Evolutionary conservation across 2,329 filamentous ascomycete genomes (phyloP).

Genomic region (Didymella glomerata): DNA sequence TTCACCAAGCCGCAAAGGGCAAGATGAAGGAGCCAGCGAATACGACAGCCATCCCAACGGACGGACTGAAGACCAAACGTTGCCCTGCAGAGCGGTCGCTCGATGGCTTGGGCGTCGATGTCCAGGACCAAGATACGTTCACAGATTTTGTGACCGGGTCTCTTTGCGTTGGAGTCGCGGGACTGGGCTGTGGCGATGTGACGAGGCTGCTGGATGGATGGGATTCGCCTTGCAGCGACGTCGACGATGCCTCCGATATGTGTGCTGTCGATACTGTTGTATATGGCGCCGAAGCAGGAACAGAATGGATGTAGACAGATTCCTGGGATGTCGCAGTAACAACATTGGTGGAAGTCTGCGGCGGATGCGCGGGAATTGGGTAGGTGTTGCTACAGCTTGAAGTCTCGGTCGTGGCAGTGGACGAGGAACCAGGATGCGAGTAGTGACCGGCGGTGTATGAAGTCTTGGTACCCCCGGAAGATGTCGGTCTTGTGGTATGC

Average conservation of each 20-base stretch:
- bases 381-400: background rate
- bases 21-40: background rate
- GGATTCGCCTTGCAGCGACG: background rate
- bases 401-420: background rate
- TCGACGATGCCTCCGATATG: background rate
- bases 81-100: background rate
- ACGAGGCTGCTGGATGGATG: background rate
- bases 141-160: constrained; percentile 5
- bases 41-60: background rate
- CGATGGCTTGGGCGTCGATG: background rate
- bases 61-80: background rate
- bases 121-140: background rate
- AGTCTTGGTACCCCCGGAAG: background rate
- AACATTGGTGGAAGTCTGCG: background rate
- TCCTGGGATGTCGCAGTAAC: background rate
- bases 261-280: background rate
- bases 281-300: background rate
- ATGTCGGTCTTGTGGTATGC: background rate
- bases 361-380: background rate
- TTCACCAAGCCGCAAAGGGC: background rate
- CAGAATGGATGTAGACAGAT: background rate
- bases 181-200: background rate
- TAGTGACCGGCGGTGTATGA: background rate
- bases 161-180: background rate
- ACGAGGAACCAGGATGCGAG: background rate